Percentiles rank a stretch among this genome's conserved stretches.
Conservation (phyloP, 345 rosid genomes). For the Rhizophora mangle region DNA sequence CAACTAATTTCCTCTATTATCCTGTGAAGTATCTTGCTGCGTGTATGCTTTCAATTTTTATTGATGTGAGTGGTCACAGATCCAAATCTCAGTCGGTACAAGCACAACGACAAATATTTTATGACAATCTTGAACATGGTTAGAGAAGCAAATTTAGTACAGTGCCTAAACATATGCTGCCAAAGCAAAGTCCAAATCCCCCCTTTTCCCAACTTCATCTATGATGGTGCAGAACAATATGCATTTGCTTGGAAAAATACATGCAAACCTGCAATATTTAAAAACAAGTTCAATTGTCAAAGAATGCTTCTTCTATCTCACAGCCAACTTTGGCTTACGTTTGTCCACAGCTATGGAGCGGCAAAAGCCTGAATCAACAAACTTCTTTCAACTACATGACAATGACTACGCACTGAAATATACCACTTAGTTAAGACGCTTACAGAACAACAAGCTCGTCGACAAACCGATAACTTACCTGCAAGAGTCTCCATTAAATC, state of each 20-base stretch:
- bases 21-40: too few species aligned
- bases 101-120: too few species aligned
- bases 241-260: constrained; percentile 59
- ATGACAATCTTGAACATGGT: too few species aligned
- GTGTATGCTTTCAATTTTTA: too few species aligned
- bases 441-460: background rate
- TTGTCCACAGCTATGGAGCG: constrained; percentile 58
- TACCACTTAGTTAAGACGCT: background rate
- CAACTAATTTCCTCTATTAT: too few species aligned
- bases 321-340: constrained; percentile 52
- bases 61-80: too few species aligned
- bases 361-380: constrained; percentile 49
- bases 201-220: constrained; percentile 66
- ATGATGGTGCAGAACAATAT: constrained; percentile 60
- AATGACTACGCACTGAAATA: background rate
- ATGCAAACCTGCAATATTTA: constrained; percentile 54
- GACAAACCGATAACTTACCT: constrained; percentile 30
- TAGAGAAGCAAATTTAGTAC: too few species aligned
- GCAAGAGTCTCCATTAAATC: constrained; percentile 65
- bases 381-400: background rate
- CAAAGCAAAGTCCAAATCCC: constrained; percentile 69
- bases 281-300: background rate
- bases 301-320: constrained; percentile 46
- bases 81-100: too few species aligned
- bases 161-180: constrained; percentile 38